These are phyloP conservation scores for Mariannaea elegans DNA, from an alignment of 2,329 filamentous ascomycete genomes.

Conservation along the genomic window DNA sequence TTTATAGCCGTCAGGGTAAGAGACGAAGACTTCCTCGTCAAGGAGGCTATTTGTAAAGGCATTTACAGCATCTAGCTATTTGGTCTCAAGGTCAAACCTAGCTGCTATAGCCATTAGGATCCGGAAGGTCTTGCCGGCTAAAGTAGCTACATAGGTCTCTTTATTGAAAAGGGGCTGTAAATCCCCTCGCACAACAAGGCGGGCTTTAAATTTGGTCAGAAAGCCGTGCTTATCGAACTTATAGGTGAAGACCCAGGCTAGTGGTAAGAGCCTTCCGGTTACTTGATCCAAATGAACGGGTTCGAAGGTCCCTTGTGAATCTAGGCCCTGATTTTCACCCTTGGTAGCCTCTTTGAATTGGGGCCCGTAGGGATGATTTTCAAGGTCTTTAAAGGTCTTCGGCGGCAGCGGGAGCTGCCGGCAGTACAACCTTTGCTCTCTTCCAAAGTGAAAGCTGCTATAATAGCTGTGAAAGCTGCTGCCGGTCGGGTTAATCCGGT, in stretches of 20 bases:
- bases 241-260: conserved; percentile 19
- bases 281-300: background rate
- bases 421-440: conserved; percentile 2
- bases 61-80: conserved; percentile 17
- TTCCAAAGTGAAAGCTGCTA: background rate
- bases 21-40: conserved; percentile 12
- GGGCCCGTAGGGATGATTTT: background rate
- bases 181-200: conserved; percentile 9
- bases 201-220: conserved; percentile 5
- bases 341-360: conserved; percentile 15
- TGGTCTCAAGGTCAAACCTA: conserved; percentile 11
- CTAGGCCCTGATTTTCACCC: too few relatives aligned
- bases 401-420: conserved; percentile 2
- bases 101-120: conserved; percentile 12
- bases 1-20: conserved; percentile 5
- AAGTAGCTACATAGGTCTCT: conserved; percentile 16
- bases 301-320: conserved; percentile 6
- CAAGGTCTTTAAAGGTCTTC: conserved; percentile 8
- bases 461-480: too few relatives aligned
- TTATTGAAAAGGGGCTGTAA: conserved; percentile 6
- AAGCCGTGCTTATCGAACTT: conserved; percentile 17
- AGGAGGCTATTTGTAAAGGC: conserved; percentile 12
- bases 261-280: background rate
- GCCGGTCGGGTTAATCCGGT: too few relatives aligned
- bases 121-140: conserved; percentile 8